Percentiles rank a stretch among this genome's conserved stretches.
phyloP scores from a whole-genome alignment of 768 basidiomycete species.

The Naganishia kalamii region DNA sequence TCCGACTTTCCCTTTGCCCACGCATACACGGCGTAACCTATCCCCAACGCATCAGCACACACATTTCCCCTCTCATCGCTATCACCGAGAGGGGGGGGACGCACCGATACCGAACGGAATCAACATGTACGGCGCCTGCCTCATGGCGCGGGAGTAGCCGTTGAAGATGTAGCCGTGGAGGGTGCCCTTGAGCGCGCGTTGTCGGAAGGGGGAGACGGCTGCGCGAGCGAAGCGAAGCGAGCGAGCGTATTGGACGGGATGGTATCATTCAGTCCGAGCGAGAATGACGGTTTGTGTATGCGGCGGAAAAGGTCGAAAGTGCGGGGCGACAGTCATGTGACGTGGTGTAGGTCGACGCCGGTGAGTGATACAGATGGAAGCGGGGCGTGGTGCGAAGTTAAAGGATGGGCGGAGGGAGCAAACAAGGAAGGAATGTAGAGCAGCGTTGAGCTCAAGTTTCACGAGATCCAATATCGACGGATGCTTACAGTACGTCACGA shows the following conservation, averaged over 20 bases:
- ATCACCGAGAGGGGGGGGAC: constrained; percentile 40
- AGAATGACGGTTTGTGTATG: too few species aligned
- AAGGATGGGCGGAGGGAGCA: too few species aligned
- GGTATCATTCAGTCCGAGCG: too few species aligned
- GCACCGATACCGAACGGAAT: constrained; percentile 70
- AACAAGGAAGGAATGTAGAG: too few species aligned
- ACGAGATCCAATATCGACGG: too few species aligned
- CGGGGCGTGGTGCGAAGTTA: too few species aligned
- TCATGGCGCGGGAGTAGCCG: constrained; percentile 68
- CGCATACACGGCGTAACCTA: constrained; percentile 70
- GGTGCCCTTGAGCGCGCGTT: constrained; percentile 65
- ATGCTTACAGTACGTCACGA: constrained; percentile 71
- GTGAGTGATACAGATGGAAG: not conserved
- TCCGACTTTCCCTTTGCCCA: constrained; percentile 63
- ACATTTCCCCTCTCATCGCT: not conserved
- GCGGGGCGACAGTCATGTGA: too few species aligned
- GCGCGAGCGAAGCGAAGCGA: too few species aligned
- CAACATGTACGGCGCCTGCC: constrained; percentile 69
- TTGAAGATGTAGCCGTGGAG: constrained; percentile 75
- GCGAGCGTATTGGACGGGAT: too few species aligned
- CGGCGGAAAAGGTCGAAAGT: too few species aligned
- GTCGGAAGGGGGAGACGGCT: constrained; percentile 80
- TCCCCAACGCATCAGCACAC: not conserved
- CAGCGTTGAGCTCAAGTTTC: too few species aligned
- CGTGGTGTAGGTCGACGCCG: too few species aligned